Conservation (phyloP, 352 stramenopile species). For the Globisporangium emineosum region DNA sequence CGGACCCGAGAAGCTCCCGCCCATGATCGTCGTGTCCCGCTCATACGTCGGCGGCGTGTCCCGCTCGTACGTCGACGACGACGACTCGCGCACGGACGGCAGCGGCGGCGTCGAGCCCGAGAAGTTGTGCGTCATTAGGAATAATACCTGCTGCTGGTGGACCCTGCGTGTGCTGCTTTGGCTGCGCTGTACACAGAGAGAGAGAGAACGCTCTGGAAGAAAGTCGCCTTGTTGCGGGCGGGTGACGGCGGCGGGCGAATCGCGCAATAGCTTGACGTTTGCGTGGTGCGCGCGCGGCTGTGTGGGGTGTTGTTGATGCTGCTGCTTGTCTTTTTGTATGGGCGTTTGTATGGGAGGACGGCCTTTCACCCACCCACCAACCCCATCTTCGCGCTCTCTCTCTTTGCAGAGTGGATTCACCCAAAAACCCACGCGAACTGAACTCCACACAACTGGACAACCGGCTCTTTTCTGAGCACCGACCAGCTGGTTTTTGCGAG, state of each 20-base stretch:
- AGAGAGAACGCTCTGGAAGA: neutral
- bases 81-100: slow-evolving; percentile 16
- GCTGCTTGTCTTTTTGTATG: slow-evolving; percentile 4
- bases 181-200: neutral
- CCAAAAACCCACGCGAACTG: slow-evolving; percentile 3
- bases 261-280: slow-evolving; percentile 1
- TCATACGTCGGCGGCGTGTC: slow-evolving; percentile 14
- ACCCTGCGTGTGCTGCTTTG: too few species aligned
- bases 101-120: slow-evolving; percentile 10
- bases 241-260: neutral
- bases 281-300: neutral
- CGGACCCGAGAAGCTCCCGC: slow-evolving; percentile 9
- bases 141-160: neutral
- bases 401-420: neutral
- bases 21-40: slow-evolving; percentile 19
- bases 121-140: neutral
- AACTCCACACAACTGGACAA: slow-evolving; percentile 8
- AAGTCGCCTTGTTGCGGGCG: slow-evolving; percentile 2
- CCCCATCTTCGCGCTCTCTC: neutral
- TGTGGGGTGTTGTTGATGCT: neutral
- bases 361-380: neutral
- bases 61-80: slow-evolving; percentile 12
- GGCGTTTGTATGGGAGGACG: slow-evolving; percentile 1
- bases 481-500: neutral
- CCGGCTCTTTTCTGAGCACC: slow-evolving; percentile 2